These are phyloP conservation scores for Phialophora expanda DNA, from an alignment of 2,329 filamentous ascomycete species.

Conservation along the genomic window DNA sequence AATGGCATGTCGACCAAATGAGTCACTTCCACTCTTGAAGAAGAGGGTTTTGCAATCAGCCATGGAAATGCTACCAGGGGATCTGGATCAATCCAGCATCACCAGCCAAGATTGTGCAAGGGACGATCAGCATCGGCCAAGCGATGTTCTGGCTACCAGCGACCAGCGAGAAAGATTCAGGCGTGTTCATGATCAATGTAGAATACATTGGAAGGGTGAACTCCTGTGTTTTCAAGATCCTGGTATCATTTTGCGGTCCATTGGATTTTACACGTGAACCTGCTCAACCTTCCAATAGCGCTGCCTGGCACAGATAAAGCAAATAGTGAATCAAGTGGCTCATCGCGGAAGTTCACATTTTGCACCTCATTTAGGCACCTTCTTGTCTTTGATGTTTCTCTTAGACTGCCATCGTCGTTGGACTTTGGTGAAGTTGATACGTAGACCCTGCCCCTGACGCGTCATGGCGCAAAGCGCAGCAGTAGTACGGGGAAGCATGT, in stretches of 20 bases:
- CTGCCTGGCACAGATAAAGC: background rate
- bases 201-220: background rate
- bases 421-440: background rate
- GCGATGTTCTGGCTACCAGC: background rate
- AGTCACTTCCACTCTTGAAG: background rate
- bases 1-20: background rate
- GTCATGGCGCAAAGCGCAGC: background rate
- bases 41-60: background rate
- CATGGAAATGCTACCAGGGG: background rate
- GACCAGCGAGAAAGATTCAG: background rate
- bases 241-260: background rate
- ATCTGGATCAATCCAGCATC: background rate
- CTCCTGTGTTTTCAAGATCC: background rate
- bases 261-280: background rate
- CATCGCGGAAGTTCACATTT: background rate
- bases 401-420: background rate
- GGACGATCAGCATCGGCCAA: background rate
- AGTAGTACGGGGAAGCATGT: conserved; percentile 1
- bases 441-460: background rate
- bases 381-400: background rate
- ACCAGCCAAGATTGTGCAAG: background rate
- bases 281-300: background rate
- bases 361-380: background rate
- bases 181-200: background rate
- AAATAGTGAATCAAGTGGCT: background rate